phyloP scores from a whole-genome alignment of 1,284 basidiomycete genomes.

The Cutaneotrichosporon dermatis region DNA sequence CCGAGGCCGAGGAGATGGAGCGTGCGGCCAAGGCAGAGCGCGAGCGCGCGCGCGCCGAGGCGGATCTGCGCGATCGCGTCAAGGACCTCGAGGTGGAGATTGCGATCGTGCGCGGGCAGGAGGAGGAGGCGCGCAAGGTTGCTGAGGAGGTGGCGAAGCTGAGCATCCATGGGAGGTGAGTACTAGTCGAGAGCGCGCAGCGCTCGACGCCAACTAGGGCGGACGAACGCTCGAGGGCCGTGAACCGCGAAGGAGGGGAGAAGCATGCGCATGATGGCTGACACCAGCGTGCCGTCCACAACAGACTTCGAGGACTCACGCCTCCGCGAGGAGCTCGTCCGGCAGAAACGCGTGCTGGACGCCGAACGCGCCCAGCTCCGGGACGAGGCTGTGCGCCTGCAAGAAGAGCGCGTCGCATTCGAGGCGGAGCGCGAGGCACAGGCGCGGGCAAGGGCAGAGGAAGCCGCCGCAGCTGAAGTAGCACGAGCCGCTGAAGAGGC shows the following conservation, averaged over 20 bases:
- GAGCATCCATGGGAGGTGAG: slow-evolving; percentile 29
- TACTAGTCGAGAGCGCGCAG: neutral
- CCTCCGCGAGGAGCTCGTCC: slow-evolving; percentile 25
- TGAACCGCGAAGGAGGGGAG: too few species aligned
- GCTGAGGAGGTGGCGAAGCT: slow-evolving; percentile 35
- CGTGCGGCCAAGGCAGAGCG: slow-evolving; percentile 26
- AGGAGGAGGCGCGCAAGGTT: slow-evolving; percentile 37
- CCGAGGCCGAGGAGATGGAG: slow-evolving; percentile 26
- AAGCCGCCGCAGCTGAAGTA: slow-evolving; percentile 36
- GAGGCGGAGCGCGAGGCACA: neutral
- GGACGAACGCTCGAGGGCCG: too few species aligned
- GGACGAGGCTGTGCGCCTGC: slow-evolving; percentile 60
- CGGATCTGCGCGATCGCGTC: slow-evolving; percentile 37
- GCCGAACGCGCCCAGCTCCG: slow-evolving; percentile 63
- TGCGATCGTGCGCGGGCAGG: slow-evolving; percentile 31
- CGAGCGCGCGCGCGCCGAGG: slow-evolving; percentile 26
- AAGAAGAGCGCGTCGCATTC: slow-evolving; percentile 55
- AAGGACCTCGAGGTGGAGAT: slow-evolving; percentile 47
- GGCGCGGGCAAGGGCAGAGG: neutral
- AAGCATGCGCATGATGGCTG: too few species aligned
- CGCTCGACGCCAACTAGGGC: too few species aligned
- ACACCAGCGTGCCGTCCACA: slow-evolving; percentile 10
- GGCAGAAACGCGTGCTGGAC: slow-evolving; percentile 54
- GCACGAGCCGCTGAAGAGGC: too few species aligned
- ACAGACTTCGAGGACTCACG: slow-evolving; percentile 22